Base-by-base conservation (phyloP, 345 rosid species). In the Populus ilicifolia region DNA sequence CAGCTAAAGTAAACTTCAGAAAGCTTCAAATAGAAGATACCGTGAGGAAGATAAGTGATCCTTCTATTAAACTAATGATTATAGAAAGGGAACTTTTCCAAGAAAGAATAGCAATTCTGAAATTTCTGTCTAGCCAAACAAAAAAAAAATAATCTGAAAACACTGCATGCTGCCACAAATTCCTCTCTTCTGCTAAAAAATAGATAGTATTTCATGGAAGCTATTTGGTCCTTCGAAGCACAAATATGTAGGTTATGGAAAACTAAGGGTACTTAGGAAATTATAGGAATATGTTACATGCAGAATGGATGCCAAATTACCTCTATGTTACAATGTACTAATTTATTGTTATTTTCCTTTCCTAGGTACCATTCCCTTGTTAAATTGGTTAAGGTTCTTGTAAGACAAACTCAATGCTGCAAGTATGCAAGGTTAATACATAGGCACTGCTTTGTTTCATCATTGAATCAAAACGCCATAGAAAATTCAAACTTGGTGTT, bases 291-390 rank as follows among this genome's bases (percentile, higher is more conserved):
- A 11, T 62, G 17, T 12, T 10, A 11, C 18, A 25, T 10, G 30
- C 29, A 25, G 18, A 3, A 25, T 62, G 35, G 67, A 25, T 10
- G 3, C 17, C 20, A 62, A 62, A 62, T 36, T 9, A 67, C 23
- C 5, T 2, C 25, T 38, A 27, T 29, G 18, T 43, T 11, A 18
- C 4, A 9, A 7, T 44, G 20, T 20, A 20, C 46, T 70, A 13
- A 43, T 39, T 14, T 27, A 7, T 30, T 56, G 27, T 77, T 61
- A 39, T n/a, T 68, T 73, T 68, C 5, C 35, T 54, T 48, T 68
- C 87, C 9, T 44, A 91, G 98, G 89, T 91, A 84, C 59, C 97
- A 88, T 78, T 87, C 83, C 17, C 83, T 90, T 81, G 76, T 79
- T 67, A 86, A 87, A 81, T 80, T 85, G 81, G 33, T 92, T 35